phyloP scores from a whole-genome alignment of 768 basidiomycete genomes.

The Boletellus ananas region DNA sequence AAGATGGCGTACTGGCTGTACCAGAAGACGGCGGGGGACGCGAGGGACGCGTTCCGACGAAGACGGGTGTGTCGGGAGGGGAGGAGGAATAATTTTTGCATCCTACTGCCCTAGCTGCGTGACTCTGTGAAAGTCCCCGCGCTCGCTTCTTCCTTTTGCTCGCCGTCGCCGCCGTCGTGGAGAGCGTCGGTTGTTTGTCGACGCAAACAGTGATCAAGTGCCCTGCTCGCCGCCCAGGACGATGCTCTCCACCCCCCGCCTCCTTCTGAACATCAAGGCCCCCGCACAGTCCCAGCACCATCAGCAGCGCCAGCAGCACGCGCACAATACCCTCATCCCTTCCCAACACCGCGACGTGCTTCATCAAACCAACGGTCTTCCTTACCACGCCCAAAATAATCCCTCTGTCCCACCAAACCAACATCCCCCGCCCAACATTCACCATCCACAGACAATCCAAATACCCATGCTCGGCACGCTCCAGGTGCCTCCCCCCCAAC shows the following conservation, averaged over 20 bases:
- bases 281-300: constrained; percentile 23
- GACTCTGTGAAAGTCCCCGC: constrained; percentile 9
- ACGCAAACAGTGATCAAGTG: constrained; percentile 25
- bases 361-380: constrained; percentile 25
- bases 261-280: constrained; percentile 31
- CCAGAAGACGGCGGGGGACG: constrained; percentile 36
- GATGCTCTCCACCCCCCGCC: constrained; percentile 34
- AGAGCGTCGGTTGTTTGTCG: constrained; percentile 32
- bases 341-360: constrained; percentile 30
- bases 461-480: constrained; percentile 72
- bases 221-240: constrained; percentile 18
- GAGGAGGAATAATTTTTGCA: constrained; percentile 75
- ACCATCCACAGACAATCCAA: constrained; percentile 43
- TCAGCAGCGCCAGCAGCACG: constrained; percentile 25
- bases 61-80: constrained; percentile 63
- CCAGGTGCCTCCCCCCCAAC: constrained; percentile 56
- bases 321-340: constrained; percentile 25
- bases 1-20: constrained; percentile 91
- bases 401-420: constrained; percentile 9
- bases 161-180: constrained; percentile 9
- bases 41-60: constrained; percentile 37
- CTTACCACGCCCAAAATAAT: constrained; percentile 28
- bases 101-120: constrained; percentile 35
- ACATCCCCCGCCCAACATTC: constrained; percentile 32
- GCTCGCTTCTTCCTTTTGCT: constrained; percentile 2